Evolutionary conservation across 1,284 basidiomycete genomes (phyloP), one percentile per base, ranked within the genome.

Genomic region (Tilletia walkeri): DNA sequence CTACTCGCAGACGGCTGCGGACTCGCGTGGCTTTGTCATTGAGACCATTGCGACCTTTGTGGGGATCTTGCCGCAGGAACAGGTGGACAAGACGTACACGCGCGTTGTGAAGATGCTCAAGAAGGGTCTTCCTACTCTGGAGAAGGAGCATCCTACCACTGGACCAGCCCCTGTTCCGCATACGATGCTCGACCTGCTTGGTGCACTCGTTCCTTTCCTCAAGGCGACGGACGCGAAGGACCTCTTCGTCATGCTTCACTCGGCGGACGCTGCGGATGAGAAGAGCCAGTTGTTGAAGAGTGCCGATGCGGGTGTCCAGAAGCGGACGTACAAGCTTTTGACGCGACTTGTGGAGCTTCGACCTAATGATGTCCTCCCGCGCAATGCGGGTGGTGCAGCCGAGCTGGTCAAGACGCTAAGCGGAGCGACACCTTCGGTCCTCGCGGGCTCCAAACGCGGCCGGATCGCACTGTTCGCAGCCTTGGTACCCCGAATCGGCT

Each of bases 241-340:
- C 53, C 75, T 83, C 66, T 78, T 94, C 84, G 85, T 88, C 34
- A 82, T 90, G 12, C 41, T 59, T 34, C 53, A 39, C n/a, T n/a
- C 12, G 39, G 9, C 36, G 90, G 41, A 87, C 73, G 85, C 91
- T 38, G 86, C 87, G 0, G 70, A 71, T 74, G 67, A 72, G 67
- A 73, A 80, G 45, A 48, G 41, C 66, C 82, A 86, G 2, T 87
- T 89, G 39, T 88, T 93, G 5, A 84, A 93, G 1, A 88, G 70
- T 65, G 69, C 72, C 39, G 82, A 87, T 74, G 93, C 97, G 77
- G 92, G 92, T 1, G 89, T 97, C 1, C 96, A 99, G 86, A 99
- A 99, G 85, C 93, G 95, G 76, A 91, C 90, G 18, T 99, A 99
- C 86, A 91, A 95, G 80, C 89, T 93, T 24, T 86, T 99, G 4